Evolutionary conservation across 2,329 filamentous ascomycete species (phyloP).

Genomic region (Pleoardoris graminearum): DNA sequence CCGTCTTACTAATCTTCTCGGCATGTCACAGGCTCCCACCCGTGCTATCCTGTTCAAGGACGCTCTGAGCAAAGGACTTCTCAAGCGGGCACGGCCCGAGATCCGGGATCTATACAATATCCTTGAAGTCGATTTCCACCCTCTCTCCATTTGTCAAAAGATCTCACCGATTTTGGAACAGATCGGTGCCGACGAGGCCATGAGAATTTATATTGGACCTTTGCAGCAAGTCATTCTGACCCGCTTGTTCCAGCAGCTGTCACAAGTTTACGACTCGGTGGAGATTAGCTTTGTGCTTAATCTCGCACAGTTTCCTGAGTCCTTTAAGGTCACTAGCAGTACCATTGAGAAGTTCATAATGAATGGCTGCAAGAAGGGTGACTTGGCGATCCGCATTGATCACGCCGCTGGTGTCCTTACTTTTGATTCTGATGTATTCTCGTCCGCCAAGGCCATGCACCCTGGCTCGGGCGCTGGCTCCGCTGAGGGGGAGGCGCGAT

Average conservation of each 20-base stretch:
- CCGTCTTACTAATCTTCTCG: conserved; percentile 90
- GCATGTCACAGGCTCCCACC: conserved; percentile 87
- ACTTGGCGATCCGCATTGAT: conserved; percentile 92
- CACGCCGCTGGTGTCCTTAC: conserved; percentile 93
- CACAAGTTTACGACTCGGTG: conserved; percentile 98
- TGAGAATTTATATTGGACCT: conserved; percentile 95
- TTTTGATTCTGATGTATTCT: conserved; percentile 98
- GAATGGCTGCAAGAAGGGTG: conserved; percentile 99
- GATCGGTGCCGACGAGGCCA: conserved; percentile 91
- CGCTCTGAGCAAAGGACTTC: conserved; percentile 88
- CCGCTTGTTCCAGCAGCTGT: conserved; percentile 96
- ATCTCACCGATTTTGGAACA: conserved; percentile 93
- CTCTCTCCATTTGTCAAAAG: conserved; percentile 97
- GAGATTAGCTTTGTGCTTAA: conserved; percentile 91
- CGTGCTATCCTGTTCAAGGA: conserved; percentile 93
- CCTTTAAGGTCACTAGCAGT: conserved; percentile 86
- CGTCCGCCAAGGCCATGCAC: conserved; percentile 89
- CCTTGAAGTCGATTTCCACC: conserved; percentile 98
- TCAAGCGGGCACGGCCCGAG: conserved; percentile 89
- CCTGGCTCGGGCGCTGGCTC: conserved; percentile 82
- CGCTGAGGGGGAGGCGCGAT: conserved; percentile 79
- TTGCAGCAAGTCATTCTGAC: conserved; percentile 98
- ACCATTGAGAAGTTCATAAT: conserved; percentile 99
- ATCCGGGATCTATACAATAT: conserved; percentile 98
- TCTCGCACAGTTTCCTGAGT: conserved; percentile 92